Base-by-base conservation (phyloP, 1,284 basidiomycete species). In the Trichosporon ovoides region DNA sequence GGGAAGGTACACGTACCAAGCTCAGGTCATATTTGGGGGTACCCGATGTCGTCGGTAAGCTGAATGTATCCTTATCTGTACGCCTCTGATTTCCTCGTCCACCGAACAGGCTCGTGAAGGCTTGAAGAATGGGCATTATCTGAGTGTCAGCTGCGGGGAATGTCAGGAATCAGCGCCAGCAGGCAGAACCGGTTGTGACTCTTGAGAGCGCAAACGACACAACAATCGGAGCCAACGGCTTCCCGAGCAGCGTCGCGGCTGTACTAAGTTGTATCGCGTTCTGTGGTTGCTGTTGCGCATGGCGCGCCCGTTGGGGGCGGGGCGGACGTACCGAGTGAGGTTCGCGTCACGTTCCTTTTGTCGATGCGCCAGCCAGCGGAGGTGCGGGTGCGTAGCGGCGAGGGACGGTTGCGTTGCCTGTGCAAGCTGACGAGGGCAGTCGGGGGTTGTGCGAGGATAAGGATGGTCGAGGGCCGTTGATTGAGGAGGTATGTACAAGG, bases 11-110 rank as follows among this genome's bases (percentile, higher is more conserved):
- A 48, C 43, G 43, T 24, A 48, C 43, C 43, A 74, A 57, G 49
- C 66, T 69, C 53, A 74, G 72, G 50, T 70, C 70, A 61, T 74
- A 69, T 33, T 66, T 64, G 4, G 72, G 72, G 7, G 60, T 68
- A 52, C 67, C 63, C 61, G 72, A 64, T 7, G 68, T 66, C 18
- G 66, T 63, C 35, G 67, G 56, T 31, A 68, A 52, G 14, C 66
- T 31, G 38, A 38, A 53, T n/a, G 36, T 24, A 19, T 36, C 35
- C 37, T 28, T 31, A 20, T 34, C 46, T 22, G 28, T 31, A 5
- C 31, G 34, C 43, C 19, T 31, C 34, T 46, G 34, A 4, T 11
- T 13, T 19, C 52, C 52, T 5, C 28, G 28, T 31, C 52, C 52
- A 6, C 36, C 35, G 37, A 53, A 53, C 12, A 53, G 37, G 52